Evolutionary conservation across 2,329 filamentous ascomycete genomes (phyloP).

Genomic region (Cladosporium sp.): DNA sequence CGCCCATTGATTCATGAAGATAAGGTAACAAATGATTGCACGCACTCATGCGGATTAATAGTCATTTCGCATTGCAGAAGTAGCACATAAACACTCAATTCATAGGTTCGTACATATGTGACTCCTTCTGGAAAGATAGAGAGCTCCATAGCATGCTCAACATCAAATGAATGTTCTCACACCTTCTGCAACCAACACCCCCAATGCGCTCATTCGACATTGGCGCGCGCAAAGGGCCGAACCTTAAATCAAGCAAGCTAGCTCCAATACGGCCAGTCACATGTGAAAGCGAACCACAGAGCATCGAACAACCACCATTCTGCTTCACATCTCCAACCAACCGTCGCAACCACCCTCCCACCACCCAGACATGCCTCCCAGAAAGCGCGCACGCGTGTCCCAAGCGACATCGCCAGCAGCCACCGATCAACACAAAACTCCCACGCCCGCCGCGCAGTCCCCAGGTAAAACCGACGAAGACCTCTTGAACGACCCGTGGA

Average conservation of each 20-base stretch:
- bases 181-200: background rate
- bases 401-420: conserved; percentile 54
- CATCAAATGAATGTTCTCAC: no score
- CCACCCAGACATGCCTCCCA: conserved; percentile 68
- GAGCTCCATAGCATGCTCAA: no score
- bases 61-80: no score
- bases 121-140: no score
- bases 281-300: conserved; percentile 10
- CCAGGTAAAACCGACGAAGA: conserved; percentile 43
- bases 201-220: conserved; percentile 7
- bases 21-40: no score
- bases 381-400: conserved; percentile 58
- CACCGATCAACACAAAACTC: conserved; percentile 36
- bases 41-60: no score
- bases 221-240: conserved; percentile 5
- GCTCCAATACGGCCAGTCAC: conserved; percentile 4
- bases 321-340: background rate
- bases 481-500: conserved; percentile 71
- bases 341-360: background rate
- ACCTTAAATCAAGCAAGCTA: conserved; percentile 2
- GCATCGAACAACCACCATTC: background rate
- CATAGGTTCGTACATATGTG: no score
- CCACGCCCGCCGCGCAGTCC: conserved; percentile 27
- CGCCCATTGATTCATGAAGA: no score
- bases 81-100: no score